Evolutionary conservation across 441 rosid species (phyloP).

Genomic region (Pelargonium cotyledonis): DNA sequence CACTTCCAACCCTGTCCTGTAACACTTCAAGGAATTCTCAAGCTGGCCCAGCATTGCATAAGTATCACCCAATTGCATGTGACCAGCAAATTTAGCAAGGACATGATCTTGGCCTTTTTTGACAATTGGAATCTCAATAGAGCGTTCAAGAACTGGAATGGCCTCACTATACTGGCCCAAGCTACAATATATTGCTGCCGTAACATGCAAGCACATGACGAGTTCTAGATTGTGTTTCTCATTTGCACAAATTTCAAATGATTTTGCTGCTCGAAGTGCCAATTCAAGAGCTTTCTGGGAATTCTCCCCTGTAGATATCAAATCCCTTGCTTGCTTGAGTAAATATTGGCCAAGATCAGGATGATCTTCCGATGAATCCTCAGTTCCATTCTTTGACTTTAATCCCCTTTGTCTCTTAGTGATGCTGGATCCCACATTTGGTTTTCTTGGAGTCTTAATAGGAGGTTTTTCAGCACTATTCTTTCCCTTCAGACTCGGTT

Average conservation of each 20-base stretch:
- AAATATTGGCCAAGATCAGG: conserved; percentile 53
- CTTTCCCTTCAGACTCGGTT: conserved; percentile 28
- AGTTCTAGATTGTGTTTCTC: conserved; percentile 48
- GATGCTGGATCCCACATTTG: conserved; percentile 30
- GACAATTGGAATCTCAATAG: conserved; percentile 42
- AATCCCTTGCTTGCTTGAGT: conserved; percentile 58
- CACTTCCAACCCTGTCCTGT: conserved; percentile 45
- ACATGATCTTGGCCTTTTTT: conserved; percentile 60
- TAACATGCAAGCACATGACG: conserved; percentile 62
- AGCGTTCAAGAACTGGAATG: conserved; percentile 46
- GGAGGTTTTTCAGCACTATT: conserved; percentile 33
- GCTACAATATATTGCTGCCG: conserved; percentile 53
- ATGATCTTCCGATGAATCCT: conserved; percentile 36
- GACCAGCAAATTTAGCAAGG: conserved; percentile 55
- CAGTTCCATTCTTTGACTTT: conserved; percentile 32
- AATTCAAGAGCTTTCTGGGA: conserved; percentile 51
- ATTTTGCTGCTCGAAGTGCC: conserved; percentile 52
- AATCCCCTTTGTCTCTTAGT: conserved; percentile 32
- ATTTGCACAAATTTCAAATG: conserved; percentile 43
- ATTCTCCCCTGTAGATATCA: conserved; percentile 54
- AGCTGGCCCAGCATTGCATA: conserved; percentile 62
- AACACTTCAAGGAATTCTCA: conserved; percentile 51
- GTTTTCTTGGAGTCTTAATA: conserved; percentile 36
- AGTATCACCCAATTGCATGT: conserved; percentile 76
- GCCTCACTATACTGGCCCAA: conserved; percentile 53